Evolutionary conservation across 2,329 filamentous ascomycete species (phyloP).

Genomic region (Dryadomyces sulphureus): DNA sequence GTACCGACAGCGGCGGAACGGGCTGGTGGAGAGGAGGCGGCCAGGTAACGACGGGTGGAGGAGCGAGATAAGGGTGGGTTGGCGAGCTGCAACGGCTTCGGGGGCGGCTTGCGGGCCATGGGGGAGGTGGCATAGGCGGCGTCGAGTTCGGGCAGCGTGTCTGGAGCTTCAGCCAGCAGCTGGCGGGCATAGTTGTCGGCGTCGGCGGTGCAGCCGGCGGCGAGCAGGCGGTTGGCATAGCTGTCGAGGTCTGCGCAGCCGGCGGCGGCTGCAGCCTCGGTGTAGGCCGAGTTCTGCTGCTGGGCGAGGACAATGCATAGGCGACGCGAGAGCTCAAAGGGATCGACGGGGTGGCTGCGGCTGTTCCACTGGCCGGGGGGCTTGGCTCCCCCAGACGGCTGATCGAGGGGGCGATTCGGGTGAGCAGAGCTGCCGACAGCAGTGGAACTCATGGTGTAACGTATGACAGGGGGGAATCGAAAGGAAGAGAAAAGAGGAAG

Average conservation of each 20-base stretch:
- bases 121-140: background rate
- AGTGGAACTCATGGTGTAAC: background rate
- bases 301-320: conserved; percentile 35
- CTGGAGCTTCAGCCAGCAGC: background rate
- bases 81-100: background rate
- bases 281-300: conserved; percentile 22
- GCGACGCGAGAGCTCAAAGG: conserved; percentile 38
- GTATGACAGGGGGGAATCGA: background rate
- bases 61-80: background rate
- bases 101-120: background rate
- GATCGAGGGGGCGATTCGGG: background rate
- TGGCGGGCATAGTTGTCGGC: background rate
- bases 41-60: background rate
- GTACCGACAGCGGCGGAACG: background rate
- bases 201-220: background rate
- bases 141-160: background rate
- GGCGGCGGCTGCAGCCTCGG: background rate
- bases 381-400: background rate
- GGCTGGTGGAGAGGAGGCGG: background rate
- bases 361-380: background rate
- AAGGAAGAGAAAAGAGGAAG: background rate
- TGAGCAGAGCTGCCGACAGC: background rate
- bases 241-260: background rate
- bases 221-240: background rate
- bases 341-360: conserved; percentile 24